phyloP scores from a whole-genome alignment of 176 grass and related monocot species.

The Oryza glumipatula region DNA sequence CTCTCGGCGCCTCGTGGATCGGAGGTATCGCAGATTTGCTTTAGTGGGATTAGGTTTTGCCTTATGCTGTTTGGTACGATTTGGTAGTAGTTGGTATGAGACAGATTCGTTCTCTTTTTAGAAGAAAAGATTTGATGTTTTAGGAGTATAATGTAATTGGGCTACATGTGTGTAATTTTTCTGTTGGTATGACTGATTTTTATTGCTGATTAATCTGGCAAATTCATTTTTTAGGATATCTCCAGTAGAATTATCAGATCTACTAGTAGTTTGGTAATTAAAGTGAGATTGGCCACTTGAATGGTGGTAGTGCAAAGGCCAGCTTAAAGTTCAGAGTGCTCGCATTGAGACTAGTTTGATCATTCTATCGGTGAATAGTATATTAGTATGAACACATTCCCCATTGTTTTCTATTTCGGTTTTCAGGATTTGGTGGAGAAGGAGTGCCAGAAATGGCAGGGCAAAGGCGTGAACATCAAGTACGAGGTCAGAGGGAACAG shows the following conservation, averaged over 20 bases:
- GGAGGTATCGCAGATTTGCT: neutral
- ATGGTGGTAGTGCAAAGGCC: neutral
- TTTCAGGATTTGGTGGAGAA: conserved; percentile 69
- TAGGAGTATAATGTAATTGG: neutral
- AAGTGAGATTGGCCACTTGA: neutral
- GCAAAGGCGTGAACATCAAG: conserved; percentile 78
- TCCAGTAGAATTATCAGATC: neutral
- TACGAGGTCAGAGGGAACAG: conserved; percentile 77
- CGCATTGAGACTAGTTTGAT: neutral
- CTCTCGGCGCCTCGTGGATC: neutral
- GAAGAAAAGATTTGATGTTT: neutral
- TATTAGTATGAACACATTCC: neutral
- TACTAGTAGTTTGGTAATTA: neutral
- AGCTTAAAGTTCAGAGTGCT: neutral
- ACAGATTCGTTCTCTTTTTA: neutral
- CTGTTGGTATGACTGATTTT: neutral
- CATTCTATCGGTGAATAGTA: neutral
- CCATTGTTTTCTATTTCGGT: neutral
- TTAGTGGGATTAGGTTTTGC: neutral
- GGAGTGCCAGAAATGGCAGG: conserved; percentile 77
- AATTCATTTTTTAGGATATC: neutral
- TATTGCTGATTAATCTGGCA: neutral
- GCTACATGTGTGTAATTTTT: neutral
- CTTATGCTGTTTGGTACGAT: neutral
- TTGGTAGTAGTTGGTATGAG: neutral